Evolutionary conservation across 768 basidiomycete species (phyloP), one percentile per base, ranked within the genome.

Genomic region (Panaeolus cyanescens): DNA sequence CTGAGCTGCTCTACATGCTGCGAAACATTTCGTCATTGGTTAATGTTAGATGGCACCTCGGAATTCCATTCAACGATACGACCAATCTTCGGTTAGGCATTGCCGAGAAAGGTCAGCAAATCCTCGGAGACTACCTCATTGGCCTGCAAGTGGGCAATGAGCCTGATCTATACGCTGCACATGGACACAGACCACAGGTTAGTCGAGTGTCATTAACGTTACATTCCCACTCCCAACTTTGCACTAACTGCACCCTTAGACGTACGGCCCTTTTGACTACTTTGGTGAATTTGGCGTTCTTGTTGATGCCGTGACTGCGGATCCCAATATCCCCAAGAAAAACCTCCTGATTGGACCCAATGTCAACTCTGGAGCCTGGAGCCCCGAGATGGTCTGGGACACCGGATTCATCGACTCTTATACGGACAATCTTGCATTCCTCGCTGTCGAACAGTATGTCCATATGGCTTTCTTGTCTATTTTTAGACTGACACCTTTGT

Each of bases 111-210:
- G 88, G 85, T 3, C 82, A 92, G 65, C 60, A 71, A n/a, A 87
- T 92, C 61, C 77, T 94, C 0, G 93, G 92, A 0, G 75, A 85
- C 61, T 75, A 81, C 62, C 78, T 94, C 13, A 71, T 90, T 34
- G 92, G 89, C 0, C 74, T 91, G 20, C 89, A 92, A 71, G 82
- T 85, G 4, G 91, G 87, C 1, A 92, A 93, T 71, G 90, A 92
- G 72, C 84, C 77, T 9, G 84, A 85, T 70, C 72, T 84, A 40
- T 87, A 84, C 60, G 80, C 65, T 0, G 59, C 64, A 25, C 81
- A 80, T 62, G 71, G 69, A 0, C 79, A 81, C 68, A 77, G 81
- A 20, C 71, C 74, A 1, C 20, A 63, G 4, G 75, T 72, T 33
- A 55, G 64, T 50, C 13, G 0, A 4, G 25, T 22, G 5, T 9